Evolutionary conservation across 2,329 filamentous ascomycete species (phyloP), one percentile per base, ranked within the genome.

Genomic region (Fusarium scirpi): DNA sequence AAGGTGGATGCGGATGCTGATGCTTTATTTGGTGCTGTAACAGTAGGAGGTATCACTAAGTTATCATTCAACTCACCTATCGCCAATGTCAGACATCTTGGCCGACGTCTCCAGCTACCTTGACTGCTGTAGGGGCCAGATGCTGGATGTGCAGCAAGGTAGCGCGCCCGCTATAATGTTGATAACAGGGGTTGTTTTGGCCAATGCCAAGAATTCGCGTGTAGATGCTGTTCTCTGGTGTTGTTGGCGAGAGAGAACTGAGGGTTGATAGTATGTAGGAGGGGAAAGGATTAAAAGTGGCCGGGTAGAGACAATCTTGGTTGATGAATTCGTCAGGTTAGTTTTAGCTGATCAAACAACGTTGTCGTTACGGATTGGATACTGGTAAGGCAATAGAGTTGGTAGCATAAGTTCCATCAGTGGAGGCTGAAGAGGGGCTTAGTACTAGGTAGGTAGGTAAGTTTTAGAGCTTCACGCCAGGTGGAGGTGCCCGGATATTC

Each of bases 11-110:
- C 27, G 40, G 43, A 46, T 20, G 22, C 27, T 27, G 27, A 46
- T 20, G 32, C 20, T 32, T 44, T 38, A 25, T 40, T 38, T 52
- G 55, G 59, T 49, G 51, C 44, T 59, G 32, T 8, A 58, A 51
- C 38, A 29, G 27, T 20, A 15, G 34, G 34, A 38, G 18, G 16
- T 41, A 64, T 66, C 55, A 44, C 29, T 29, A 53, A 41, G 24
- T 43, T 53, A 34, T 41, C 45, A 46, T 49, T 46, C n/a, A 27
- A 67, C 73, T 72, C 63, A 75, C 73, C 72, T 69, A 27, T 73
- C 73, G 24, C 73, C 73, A 59, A 66, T 56, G 54, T 75, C 73
- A 71, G 72, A 73, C 73, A 75, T 75, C 52, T 67, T 69, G 62
- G 65, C 59, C 53, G 34, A 58, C 29, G 54, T 60, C 65, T 38